phyloP scores from a whole-genome alignment of 441 rosid genomes.

The Pelargonium exstipulatum region DNA sequence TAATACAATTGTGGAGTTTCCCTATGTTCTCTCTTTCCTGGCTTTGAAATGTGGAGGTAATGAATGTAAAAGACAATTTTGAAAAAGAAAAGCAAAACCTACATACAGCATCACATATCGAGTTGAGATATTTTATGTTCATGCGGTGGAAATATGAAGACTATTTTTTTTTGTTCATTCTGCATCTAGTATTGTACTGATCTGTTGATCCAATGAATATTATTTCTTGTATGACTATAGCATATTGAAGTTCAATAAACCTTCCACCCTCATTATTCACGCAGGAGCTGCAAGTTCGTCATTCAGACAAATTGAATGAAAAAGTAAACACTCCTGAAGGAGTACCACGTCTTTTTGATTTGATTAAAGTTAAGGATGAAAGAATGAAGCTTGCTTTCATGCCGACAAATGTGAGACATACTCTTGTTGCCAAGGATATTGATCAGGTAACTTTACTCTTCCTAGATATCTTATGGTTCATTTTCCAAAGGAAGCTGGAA shows the following conservation, averaged over 20 bases:
- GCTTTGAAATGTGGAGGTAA: background rate
- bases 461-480: background rate
- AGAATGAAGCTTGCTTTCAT: conserved; percentile 87
- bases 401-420: conserved; percentile 63
- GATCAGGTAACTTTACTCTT: conserved; percentile 57
- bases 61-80: no score
- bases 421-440: conserved; percentile 78
- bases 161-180: background rate
- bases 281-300: conserved; percentile 83
- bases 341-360: conserved; percentile 85
- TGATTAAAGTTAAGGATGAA: conserved; percentile 77
- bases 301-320: conserved; percentile 50
- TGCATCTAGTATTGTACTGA: background rate
- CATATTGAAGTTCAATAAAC: conserved; percentile 4
- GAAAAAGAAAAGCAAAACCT: no score
- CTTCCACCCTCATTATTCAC: conserved; percentile 13
- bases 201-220: background rate
- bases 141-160: no score
- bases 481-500: background rate
- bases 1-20: background rate
- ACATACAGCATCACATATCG: no score
- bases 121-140: no score
- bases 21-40: background rate
- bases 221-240: background rate
- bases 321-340: conserved; percentile 75